A percentile compares a stretch with the other conserved stretches of the same genome.
Evolutionary conservation across 352 stramenopile genomes (phyloP).

Genomic region (Paralagenidium karlingii): DNA sequence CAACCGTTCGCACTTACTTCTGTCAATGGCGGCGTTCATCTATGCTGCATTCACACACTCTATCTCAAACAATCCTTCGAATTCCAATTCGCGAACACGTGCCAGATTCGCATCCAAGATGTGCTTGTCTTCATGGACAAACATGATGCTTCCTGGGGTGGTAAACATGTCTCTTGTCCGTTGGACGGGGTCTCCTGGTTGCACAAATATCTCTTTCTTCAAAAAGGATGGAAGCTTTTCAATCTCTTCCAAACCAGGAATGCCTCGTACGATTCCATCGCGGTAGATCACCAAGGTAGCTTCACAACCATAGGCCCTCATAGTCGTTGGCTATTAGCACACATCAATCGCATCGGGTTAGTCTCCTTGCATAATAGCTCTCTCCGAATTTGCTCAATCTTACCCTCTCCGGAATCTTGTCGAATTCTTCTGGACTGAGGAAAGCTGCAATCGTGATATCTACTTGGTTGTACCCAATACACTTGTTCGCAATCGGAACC

Average conservation of each 20-base stretch:
- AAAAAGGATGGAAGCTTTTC: conserved; percentile 87
- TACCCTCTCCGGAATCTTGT: conserved; percentile 38
- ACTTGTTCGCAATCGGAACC: conserved; percentile 84
- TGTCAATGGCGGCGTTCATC: neutral
- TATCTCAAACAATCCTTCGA: conserved; percentile 61
- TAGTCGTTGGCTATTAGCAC: conserved; percentile 23
- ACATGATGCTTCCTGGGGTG: conserved; percentile 89
- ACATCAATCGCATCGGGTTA: neutral
- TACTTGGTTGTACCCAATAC: conserved; percentile 91
- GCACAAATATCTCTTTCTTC: conserved; percentile 83
- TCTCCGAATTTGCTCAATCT: conserved; percentile 2
- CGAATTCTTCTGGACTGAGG: conserved; percentile 38
- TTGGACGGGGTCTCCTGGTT: conserved; percentile 66
- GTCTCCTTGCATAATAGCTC: neutral
- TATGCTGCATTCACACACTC: conserved; percentile 25
- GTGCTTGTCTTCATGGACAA: conserved; percentile 82
- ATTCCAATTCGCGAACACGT: conserved; percentile 81
- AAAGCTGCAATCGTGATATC: conserved; percentile 82
- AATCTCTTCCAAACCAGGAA: conserved; percentile 85
- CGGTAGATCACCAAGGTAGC: conserved; percentile 90
- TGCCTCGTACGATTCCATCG: conserved; percentile 84
- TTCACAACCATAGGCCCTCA: conserved; percentile 84
- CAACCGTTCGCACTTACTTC: neutral
- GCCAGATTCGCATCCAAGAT: conserved; percentile 81
- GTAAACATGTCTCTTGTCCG: conserved; percentile 93